Evolutionary conservation across 2,329 filamentous ascomycete species (phyloP).

Genomic region (Drechslerella dactyloides): DNA sequence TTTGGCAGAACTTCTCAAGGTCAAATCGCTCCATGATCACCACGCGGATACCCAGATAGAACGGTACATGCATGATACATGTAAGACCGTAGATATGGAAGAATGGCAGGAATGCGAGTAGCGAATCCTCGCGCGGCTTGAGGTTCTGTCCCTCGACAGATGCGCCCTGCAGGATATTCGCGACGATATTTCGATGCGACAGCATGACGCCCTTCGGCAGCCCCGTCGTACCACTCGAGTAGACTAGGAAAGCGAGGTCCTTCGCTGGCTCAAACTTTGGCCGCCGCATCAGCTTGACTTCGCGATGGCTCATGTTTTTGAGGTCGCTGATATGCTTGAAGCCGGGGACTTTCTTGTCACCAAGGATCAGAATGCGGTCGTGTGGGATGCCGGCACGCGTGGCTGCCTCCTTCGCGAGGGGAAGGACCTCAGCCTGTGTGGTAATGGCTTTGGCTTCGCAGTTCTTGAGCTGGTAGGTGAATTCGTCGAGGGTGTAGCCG

Average conservation of each 20-base stretch:
- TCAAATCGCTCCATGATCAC: slow-evolving; percentile 82
- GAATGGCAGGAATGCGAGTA: slow-evolving; percentile 82
- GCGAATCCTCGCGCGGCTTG: slow-evolving; percentile 65
- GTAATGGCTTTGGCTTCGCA: slow-evolving; percentile 75
- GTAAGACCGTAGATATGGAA: slow-evolving; percentile 79
- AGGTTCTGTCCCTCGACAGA: slow-evolving; percentile 17
- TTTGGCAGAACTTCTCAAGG: slow-evolving; percentile 75
- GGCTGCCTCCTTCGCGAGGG: slow-evolving; percentile 71
- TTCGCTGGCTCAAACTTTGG: slow-evolving; percentile 70
- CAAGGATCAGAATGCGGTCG: slow-evolving; percentile 77
- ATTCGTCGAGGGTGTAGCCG: slow-evolving; percentile 75
- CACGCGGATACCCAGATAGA: slow-evolving; percentile 65
- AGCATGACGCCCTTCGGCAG: slow-evolving; percentile 90
- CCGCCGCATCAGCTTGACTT: slow-evolving; percentile 65
- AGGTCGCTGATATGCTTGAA: slow-evolving; percentile 70
- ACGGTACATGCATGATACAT: slow-evolving; percentile 41
- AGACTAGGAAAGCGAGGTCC: slow-evolving; percentile 84
- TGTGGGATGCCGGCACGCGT: slow-evolving; percentile 72
- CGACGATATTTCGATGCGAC: slow-evolving; percentile 79
- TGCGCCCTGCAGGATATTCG: slow-evolving; percentile 66
- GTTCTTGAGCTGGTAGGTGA: slow-evolving; percentile 83
- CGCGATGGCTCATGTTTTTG: slow-evolving; percentile 66
- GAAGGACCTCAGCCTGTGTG: slow-evolving; percentile 73
- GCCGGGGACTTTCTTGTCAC: slow-evolving; percentile 65
- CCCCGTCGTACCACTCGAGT: slow-evolving; percentile 88